These are phyloP conservation scores for Mucor sp. DNA, from an alignment of 371 early-diverging fungal genomes.

Conservation along the genomic window DNA sequence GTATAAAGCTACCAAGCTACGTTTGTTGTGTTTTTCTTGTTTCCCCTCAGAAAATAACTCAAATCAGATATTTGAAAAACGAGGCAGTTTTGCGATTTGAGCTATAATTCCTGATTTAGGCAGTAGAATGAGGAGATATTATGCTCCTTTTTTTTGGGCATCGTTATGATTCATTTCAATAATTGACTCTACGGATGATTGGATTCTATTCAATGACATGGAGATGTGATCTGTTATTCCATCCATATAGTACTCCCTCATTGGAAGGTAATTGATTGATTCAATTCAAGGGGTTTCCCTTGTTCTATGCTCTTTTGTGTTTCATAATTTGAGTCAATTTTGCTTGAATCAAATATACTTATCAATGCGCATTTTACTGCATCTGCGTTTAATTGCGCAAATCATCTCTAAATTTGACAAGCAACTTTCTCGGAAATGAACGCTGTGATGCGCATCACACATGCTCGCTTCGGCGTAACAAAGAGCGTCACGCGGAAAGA, in stretches of 20 bases:
- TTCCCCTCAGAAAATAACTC: constrained; percentile 5
- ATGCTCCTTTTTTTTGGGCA: background rate
- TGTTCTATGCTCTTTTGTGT: background rate
- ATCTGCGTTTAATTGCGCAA: background rate
- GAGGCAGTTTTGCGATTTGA: constrained; percentile 32
- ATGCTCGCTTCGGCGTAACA: background rate
- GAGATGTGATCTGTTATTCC: background rate
- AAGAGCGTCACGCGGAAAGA: background rate
- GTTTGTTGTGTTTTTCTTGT: background rate
- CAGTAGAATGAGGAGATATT: background rate
- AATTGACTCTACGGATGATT: background rate
- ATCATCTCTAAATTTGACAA: background rate
- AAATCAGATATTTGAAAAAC: constrained; percentile 11
- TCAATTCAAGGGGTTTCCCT: background rate
- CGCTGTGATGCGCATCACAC: background rate
- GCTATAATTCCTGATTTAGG: background rate
- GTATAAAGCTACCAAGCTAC: background rate
- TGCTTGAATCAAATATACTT: background rate
- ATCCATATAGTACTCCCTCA: background rate
- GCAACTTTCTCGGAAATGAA: background rate
- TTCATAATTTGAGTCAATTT: constrained; percentile 2
- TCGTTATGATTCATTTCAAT: background rate
- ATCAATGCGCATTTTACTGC: background rate
- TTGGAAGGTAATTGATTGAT: background rate
- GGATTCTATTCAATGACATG: background rate